Evolutionary conservation across 352 stramenopile genomes (phyloP).

Genomic region (Blastocystis sp.): DNA sequence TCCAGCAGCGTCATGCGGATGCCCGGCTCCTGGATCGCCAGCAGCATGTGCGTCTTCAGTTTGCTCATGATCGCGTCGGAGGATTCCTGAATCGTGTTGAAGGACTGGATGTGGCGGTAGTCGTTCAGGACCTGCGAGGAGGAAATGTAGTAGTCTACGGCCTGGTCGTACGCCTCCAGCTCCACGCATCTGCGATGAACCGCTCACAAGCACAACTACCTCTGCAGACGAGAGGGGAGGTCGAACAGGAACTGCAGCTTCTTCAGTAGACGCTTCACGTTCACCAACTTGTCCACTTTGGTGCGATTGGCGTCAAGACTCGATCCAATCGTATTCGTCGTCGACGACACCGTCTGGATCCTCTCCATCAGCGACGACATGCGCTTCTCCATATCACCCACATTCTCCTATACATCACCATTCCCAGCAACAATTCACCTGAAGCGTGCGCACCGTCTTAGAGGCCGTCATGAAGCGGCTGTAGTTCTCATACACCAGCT

Average conservation of each 20-base stretch:
- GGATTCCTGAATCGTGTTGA: slow-evolving; percentile 80
- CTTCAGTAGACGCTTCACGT: slow-evolving; percentile 88
- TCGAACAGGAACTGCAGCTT: slow-evolving; percentile 94
- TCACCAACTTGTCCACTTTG: slow-evolving; percentile 91
- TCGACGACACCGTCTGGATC: slow-evolving; percentile 68
- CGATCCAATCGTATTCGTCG: slow-evolving; percentile 44
- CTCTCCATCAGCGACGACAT: slow-evolving; percentile 65
- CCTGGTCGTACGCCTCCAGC: slow-evolving; percentile 82
- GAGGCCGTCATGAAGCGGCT: slow-evolving; percentile 99
- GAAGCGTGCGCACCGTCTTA: slow-evolving; percentile 87
- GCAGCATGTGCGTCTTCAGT: slow-evolving; percentile 75
- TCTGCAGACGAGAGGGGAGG: slow-evolving; percentile 81
- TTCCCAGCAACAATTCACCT: slow-evolving; percentile 75
- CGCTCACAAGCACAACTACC: not conserved
- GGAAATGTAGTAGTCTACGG: slow-evolving; percentile 82
- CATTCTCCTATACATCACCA: slow-evolving; percentile 71
- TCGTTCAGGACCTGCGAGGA: slow-evolving; percentile 80
- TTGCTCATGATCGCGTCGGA: slow-evolving; percentile 81
- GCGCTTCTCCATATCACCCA: slow-evolving; percentile 72
- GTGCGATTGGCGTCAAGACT: slow-evolving; percentile 71
- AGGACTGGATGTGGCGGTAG: slow-evolving; percentile 84
- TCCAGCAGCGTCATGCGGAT: slow-evolving; percentile 38
- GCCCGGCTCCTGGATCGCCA: slow-evolving; percentile 21
- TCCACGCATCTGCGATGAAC: slow-evolving; percentile 74
- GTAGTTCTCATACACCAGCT: slow-evolving; percentile 99